A percentile compares a stretch with the other conserved stretches of the same genome.
Evolutionary conservation across 1,284 basidiomycete species (phyloP).

Genomic region (Cryptococcus amylolentus): DNA sequence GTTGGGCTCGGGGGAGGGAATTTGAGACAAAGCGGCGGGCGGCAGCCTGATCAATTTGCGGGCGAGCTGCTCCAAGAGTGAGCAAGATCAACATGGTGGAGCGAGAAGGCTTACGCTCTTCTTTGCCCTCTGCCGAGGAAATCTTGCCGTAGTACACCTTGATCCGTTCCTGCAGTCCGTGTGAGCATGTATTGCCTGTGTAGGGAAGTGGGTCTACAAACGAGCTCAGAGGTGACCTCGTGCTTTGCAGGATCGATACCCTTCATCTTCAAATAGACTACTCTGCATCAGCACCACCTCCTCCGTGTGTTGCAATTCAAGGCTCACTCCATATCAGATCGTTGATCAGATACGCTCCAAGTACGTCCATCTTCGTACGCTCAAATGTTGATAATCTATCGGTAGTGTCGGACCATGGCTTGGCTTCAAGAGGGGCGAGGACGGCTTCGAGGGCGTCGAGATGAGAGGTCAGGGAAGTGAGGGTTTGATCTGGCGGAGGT

Average conservation of each 20-base stretch:
- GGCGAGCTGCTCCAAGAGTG: constrained; percentile 1
- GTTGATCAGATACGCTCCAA: constrained; percentile 40
- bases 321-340: constrained; percentile 46
- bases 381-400: constrained; percentile 21
- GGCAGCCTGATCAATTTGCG: constrained; percentile 32
- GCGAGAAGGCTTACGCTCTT: constrained; percentile 24
- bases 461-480: constrained; percentile 7
- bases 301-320: neutral
- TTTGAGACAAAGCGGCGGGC: constrained; percentile 39
- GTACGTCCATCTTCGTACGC: constrained; percentile 42
- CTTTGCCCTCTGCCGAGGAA: constrained; percentile 30
- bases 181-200: neutral
- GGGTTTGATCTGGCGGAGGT: constrained; percentile 1
- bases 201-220: neutral
- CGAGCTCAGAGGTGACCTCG: constrained; percentile 41
- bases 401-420: constrained; percentile 18
- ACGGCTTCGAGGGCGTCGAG: constrained; percentile 18
- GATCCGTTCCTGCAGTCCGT: constrained; percentile 29
- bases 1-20: constrained; percentile 26
- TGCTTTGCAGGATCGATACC: constrained; percentile 43
- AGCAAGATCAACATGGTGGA: too few species aligned
- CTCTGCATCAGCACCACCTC: neutral
- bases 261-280: constrained; percentile 45
- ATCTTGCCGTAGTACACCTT: constrained; percentile 45
- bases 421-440: constrained; percentile 13